Conservation (phyloP, 2,329 filamentous ascomycete genomes). For the Nothomitra cinnamomea region DNA sequence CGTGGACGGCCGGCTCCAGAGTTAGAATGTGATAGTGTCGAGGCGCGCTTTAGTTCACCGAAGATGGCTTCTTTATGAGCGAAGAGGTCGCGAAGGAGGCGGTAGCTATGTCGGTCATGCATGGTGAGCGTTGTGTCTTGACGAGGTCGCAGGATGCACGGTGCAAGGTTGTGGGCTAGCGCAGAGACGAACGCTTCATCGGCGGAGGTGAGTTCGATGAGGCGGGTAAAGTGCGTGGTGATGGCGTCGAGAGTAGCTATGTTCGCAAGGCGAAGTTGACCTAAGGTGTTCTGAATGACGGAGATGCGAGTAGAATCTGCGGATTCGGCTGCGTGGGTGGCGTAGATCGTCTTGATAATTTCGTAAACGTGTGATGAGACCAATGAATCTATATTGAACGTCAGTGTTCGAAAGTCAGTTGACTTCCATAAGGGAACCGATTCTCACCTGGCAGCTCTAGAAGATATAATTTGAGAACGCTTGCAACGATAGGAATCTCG, state of each 20-base stretch:
- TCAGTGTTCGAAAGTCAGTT: neutral
- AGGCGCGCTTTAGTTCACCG: constrained; percentile 84
- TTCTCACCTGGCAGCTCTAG: constrained; percentile 75
- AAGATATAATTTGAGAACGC: constrained; percentile 82
- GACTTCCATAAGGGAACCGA: neutral
- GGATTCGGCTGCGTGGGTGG: constrained; percentile 58
- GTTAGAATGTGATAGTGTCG: constrained; percentile 46
- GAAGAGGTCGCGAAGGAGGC: constrained; percentile 81
- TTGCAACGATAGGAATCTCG: constrained; percentile 87
- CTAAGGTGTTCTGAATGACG: constrained; percentile 87
- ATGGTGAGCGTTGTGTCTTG: constrained; percentile 79
- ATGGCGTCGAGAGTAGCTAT: constrained; percentile 97
- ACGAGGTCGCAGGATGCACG: constrained; percentile 76
- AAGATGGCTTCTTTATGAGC: constrained; percentile 92
- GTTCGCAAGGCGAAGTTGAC: constrained; percentile 85
- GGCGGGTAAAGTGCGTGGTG: constrained; percentile 92
- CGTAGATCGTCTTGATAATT: constrained; percentile 95
- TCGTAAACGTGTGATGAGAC: constrained; percentile 98
- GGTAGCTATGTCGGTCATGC: constrained; percentile 86
- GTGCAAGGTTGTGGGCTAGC: constrained; percentile 59
- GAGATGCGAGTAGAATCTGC: constrained; percentile 67
- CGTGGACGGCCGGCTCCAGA: constrained; percentile 50
- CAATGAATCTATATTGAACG: constrained; percentile 56
- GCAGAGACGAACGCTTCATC: constrained; percentile 69
- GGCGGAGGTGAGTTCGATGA: constrained; percentile 92